Conservation (phyloP, 108 stramenopile species). For the Halocafeteria seosinensis region DNA sequence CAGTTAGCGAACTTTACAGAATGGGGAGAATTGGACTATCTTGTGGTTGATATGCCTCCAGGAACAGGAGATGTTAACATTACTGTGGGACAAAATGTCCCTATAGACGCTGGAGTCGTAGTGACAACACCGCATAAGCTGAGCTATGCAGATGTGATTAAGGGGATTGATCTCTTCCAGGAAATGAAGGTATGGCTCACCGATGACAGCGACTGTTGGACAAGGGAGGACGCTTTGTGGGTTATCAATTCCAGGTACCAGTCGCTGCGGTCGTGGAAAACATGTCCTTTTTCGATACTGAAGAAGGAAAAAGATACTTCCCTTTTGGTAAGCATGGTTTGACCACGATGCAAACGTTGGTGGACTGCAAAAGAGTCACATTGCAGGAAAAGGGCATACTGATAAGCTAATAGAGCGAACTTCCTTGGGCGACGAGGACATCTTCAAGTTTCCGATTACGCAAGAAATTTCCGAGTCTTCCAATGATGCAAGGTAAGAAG, state of each 20-base stretch:
- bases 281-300: constrained; percentile 59
- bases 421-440: background rate
- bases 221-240: too few species aligned
- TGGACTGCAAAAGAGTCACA: background rate
- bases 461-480: background rate
- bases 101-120: constrained; percentile 80
- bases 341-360: background rate
- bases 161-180: constrained; percentile 89
- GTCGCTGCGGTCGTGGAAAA: constrained; percentile 90
- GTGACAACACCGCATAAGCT: constrained; percentile 92
- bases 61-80: constrained; percentile 97
- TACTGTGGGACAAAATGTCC: constrained; percentile 75
- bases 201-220: too few species aligned
- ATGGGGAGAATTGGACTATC: constrained; percentile 91
- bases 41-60: constrained; percentile 88
- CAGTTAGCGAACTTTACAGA: constrained; percentile 83
- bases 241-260: too few species aligned
- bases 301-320: constrained; percentile 20
- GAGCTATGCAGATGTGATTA: constrained; percentile 71
- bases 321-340: constrained; percentile 28
- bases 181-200: too few species aligned
- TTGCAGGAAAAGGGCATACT: background rate
- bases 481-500: background rate
- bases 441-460: background rate
- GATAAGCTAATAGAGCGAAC: background rate